Evolutionary conservation across 805 yeast species (phyloP).

Genomic region (Komagataella ulmi): DNA sequence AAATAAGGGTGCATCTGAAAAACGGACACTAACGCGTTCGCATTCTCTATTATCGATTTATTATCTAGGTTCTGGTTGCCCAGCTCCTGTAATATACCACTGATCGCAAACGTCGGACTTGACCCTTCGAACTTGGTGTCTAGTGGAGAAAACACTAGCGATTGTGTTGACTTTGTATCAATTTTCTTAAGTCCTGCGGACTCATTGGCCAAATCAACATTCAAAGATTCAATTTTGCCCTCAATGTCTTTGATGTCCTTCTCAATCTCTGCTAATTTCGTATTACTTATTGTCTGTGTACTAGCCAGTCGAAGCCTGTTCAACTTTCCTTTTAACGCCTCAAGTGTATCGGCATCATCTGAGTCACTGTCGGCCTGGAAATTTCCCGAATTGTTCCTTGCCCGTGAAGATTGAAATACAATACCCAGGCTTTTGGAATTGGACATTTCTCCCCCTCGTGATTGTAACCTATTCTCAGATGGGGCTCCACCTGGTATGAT

Average conservation of each 20-base stretch:
- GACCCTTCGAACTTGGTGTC: not conserved
- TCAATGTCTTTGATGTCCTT: not conserved
- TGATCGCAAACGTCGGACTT: conserved; percentile 49
- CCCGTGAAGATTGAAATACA: not conserved
- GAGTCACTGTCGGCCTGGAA: not conserved
- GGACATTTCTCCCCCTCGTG: conserved; percentile 3
- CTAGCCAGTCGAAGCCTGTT: not conserved
- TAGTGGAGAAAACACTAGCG: not conserved
- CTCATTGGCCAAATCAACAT: not conserved
- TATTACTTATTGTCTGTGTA: not conserved
- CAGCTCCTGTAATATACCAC: conserved; percentile 46
- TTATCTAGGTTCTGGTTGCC: conserved; percentile 38
- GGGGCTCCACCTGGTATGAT: not conserved
- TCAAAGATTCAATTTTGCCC: not conserved
- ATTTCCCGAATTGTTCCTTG: not conserved
- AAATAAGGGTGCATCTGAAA: conserved; percentile 45
- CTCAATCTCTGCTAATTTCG: not conserved
- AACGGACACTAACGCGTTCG: conserved; percentile 52
- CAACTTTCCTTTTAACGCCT: not conserved
- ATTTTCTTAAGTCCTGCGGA: not conserved
- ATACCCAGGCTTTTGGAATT: not conserved
- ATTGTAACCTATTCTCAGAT: not conserved
- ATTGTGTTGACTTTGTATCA: not conserved
- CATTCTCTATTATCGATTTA: conserved; percentile 36
- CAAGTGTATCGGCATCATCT: not conserved